These are phyloP conservation scores for Hyaloscypha finlandica DNA, from an alignment of 495 filamentous ascomycete genomes.

Conservation along the genomic window DNA sequence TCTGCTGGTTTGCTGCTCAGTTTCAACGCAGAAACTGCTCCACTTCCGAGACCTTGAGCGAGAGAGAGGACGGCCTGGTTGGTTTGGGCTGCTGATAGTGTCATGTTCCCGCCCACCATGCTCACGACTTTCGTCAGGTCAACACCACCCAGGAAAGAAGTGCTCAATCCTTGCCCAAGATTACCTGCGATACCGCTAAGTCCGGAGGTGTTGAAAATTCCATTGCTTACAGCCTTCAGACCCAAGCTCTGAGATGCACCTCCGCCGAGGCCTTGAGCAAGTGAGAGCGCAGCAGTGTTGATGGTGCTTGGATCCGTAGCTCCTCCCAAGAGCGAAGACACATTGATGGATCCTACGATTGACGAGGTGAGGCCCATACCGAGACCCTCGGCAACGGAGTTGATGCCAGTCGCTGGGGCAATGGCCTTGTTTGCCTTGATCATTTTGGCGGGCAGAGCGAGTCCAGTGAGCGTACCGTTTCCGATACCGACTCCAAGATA, in stretches of 20 bases:
- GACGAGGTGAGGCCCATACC: constrained; percentile 12
- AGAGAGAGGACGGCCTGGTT: constrained; percentile 15
- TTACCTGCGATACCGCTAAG: constrained; percentile 20
- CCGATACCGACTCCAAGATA: constrained; percentile 20
- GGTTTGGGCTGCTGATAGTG: neutral
- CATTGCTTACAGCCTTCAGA: constrained; percentile 3
- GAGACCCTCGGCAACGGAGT: constrained; percentile 10
- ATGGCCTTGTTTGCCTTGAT: constrained; percentile 11
- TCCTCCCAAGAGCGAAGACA: constrained; percentile 4
- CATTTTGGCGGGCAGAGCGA: neutral
- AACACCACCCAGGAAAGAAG: constrained; percentile 16
- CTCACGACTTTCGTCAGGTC: constrained; percentile 1
- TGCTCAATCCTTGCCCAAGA: constrained; percentile 15
- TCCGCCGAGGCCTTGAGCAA: constrained; percentile 18
- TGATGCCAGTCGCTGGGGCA: constrained; percentile 12
- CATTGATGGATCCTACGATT: constrained; percentile 12
- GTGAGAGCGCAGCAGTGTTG: constrained; percentile 1
- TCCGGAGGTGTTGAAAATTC: constrained; percentile 9
- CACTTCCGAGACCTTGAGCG: constrained; percentile 18
- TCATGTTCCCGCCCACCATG: constrained; percentile 6
- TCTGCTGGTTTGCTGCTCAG: constrained; percentile 3
- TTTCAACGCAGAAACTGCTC: constrained; percentile 18
- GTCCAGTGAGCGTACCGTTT: constrained; percentile 12
- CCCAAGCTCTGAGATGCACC: constrained; percentile 13
- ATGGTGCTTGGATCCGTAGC: neutral